Conservation (phyloP, 805 yeast species). For the Saccharomycopsis sp. region DNA sequence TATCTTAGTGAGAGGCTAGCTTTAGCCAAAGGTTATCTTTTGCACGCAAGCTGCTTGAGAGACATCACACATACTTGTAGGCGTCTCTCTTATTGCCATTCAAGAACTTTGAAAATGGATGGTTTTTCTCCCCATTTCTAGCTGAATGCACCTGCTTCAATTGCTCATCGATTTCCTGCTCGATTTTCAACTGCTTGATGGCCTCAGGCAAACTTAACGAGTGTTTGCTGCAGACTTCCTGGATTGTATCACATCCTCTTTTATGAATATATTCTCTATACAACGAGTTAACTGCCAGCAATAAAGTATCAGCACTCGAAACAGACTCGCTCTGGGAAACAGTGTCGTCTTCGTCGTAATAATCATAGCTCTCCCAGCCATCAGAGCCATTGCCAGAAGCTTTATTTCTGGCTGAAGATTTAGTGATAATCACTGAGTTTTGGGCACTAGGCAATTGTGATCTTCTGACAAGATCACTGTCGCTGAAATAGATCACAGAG, state of each 20-base stretch:
- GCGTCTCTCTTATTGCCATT: background rate
- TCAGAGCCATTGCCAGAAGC: slow-evolving; percentile 3
- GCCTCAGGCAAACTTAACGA: slow-evolving; percentile 16
- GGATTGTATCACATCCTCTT: slow-evolving; percentile 14
- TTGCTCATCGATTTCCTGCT: slow-evolving; percentile 2
- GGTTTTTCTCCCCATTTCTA: background rate
- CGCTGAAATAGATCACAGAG: slow-evolving; percentile 18
- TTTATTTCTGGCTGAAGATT: background rate
- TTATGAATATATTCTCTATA: slow-evolving; percentile 17
- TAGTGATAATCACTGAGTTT: background rate
- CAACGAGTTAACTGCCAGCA: slow-evolving; percentile 20
- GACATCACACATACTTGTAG: background rate
- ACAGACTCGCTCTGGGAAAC: background rate
- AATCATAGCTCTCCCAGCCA: slow-evolving; percentile 3
- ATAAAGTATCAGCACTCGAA: slow-evolving; percentile 8
- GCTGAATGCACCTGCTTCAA: background rate
- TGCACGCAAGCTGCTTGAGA: too few relatives aligned
- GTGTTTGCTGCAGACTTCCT: slow-evolving; percentile 17
- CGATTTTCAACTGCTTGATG: slow-evolving; percentile 15
- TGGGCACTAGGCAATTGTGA: slow-evolving; percentile 1
- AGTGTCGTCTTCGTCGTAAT: background rate
- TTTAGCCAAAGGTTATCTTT: too few relatives aligned
- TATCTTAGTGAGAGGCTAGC: too few relatives aligned
- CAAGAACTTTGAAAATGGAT: background rate
- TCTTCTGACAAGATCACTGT: slow-evolving; percentile 16